phyloP scores from a whole-genome alignment of 2,329 filamentous ascomycete genomes.

The Diatrype stigma region DNA sequence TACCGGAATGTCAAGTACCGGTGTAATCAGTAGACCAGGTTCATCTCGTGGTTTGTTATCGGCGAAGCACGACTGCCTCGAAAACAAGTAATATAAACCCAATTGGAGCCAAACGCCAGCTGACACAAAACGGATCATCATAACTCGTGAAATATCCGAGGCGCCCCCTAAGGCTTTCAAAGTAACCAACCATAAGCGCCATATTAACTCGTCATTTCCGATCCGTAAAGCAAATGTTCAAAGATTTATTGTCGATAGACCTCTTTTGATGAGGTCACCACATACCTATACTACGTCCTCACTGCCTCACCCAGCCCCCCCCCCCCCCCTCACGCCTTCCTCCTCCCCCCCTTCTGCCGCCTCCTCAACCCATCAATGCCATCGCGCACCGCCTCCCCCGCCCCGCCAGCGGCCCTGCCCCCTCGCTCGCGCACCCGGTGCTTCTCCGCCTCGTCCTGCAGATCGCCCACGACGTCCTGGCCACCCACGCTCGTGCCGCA shows the following conservation, averaged over 20 bases:
- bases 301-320: too few relatives aligned
- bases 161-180: too few relatives aligned
- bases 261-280: neutral
- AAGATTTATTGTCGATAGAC: neutral
- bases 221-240: neutral
- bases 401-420: constrained; percentile 28
- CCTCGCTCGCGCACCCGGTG: constrained; percentile 43
- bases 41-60: too few relatives aligned
- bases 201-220: neutral
- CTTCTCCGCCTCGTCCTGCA: constrained; percentile 52
- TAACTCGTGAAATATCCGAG: neutral
- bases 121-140: neutral
- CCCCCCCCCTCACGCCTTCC: constrained; percentile 11
- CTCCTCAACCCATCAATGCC: constrained; percentile 29
- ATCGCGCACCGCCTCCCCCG: constrained; percentile 29
- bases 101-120: too few relatives aligned
- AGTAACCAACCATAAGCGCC: neutral
- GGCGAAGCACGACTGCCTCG: too few relatives aligned
- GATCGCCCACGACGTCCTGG: constrained; percentile 48
- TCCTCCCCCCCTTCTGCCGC: constrained; percentile 23
- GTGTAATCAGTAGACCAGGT: too few relatives aligned
- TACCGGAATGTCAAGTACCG: too few relatives aligned
- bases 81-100: neutral
- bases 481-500: constrained; percentile 53
- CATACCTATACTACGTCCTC: neutral